phyloP scores from a whole-genome alignment of 2,329 filamentous ascomycete species.

The Zelopaecilomyces penicillatus region DNA sequence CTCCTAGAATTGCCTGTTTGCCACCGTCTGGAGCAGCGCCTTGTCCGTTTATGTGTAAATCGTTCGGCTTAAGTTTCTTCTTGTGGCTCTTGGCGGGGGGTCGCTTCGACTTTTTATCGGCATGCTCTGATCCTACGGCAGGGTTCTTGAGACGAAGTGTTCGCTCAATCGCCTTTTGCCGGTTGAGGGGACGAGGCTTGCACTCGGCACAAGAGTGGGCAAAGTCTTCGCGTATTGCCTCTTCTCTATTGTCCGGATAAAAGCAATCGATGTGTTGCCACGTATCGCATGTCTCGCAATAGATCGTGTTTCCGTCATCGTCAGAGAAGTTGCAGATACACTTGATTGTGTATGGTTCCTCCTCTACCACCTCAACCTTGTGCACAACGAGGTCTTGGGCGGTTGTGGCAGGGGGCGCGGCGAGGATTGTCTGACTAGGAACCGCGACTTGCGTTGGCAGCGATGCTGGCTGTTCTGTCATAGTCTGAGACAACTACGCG shows the following conservation, averaged over 20 bases:
- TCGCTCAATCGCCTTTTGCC: conserved; percentile 65
- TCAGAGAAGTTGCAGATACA: conserved; percentile 91
- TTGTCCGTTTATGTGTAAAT: conserved; percentile 60
- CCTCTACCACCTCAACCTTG: conserved; percentile 49
- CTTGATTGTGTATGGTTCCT: conserved; percentile 90
- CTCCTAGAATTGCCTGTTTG: conserved; percentile 34
- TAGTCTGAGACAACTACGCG: conserved; percentile 47
- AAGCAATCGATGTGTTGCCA: conserved; percentile 99
- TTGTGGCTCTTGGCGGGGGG: conserved; percentile 74
- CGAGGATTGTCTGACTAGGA: conserved; percentile 44
- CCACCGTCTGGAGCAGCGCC: conserved; percentile 47
- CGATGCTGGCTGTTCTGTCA: conserved; percentile 50
- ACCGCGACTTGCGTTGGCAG: conserved; percentile 47
- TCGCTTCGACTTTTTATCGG: conserved; percentile 66
- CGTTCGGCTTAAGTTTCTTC: conserved; percentile 72
- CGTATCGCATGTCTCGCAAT: conserved; percentile 90
- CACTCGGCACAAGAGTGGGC: conserved; percentile 87
- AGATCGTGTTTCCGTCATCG: conserved; percentile 96
- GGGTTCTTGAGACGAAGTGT: conserved; percentile 49
- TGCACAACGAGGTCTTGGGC: conserved; percentile 33
- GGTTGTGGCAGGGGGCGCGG: conserved; percentile 21
- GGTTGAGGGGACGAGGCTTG: conserved; percentile 67
- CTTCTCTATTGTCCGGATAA: conserved; percentile 65
- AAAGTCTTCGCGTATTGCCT: conserved; percentile 62
- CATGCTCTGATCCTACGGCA: conserved; percentile 33